These are phyloP conservation scores for Phaeosphaeria sp. DNA, from an alignment of 2,329 filamentous ascomycete species.

Conservation along the genomic window DNA sequence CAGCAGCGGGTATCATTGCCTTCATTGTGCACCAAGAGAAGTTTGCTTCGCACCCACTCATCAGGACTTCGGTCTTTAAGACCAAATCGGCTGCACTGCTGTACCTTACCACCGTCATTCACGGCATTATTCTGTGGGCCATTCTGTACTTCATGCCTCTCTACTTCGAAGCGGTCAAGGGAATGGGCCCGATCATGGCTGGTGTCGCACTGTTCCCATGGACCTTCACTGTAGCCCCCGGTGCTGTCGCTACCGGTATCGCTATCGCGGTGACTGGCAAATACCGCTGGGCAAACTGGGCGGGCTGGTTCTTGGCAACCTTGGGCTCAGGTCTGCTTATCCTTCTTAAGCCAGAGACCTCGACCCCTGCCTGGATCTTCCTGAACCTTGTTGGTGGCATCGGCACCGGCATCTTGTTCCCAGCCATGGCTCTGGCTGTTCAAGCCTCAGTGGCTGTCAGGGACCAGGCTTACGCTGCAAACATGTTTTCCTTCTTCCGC, in stretches of 20 bases:
- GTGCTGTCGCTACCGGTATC: conserved; percentile 62
- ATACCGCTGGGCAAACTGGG: conserved; percentile 67
- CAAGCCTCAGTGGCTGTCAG: conserved; percentile 65
- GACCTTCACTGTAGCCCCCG: conserved; percentile 67
- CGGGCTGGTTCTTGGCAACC: conserved; percentile 66
- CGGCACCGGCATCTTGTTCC: conserved; percentile 70
- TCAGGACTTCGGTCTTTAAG: conserved; percentile 54
- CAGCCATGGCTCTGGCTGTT: conserved; percentile 67
- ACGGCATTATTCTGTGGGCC: conserved; percentile 59
- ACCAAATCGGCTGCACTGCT: conserved; percentile 58
- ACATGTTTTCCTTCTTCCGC: conserved; percentile 72
- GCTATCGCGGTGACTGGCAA: conserved; percentile 61
- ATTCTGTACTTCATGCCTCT: conserved; percentile 53
- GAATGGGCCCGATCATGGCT: conserved; percentile 46
- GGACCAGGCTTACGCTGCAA: conserved; percentile 66
- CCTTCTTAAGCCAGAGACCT: conserved; percentile 58
- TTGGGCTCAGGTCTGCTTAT: conserved; percentile 64
- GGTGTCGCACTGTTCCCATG: conserved; percentile 51
- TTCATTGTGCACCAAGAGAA: conserved; percentile 64
- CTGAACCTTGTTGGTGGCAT: conserved; percentile 66
- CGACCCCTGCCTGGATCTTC: conserved; percentile 63
- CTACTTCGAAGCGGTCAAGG: conserved; percentile 52
- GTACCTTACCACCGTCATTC: conserved; percentile 62
- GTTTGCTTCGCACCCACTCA: conserved; percentile 59
- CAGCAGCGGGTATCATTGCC: conserved; percentile 56